Base-by-base conservation (phyloP, 371 early-diverging fungal species). In the Umbelopsis sp. region DNA sequence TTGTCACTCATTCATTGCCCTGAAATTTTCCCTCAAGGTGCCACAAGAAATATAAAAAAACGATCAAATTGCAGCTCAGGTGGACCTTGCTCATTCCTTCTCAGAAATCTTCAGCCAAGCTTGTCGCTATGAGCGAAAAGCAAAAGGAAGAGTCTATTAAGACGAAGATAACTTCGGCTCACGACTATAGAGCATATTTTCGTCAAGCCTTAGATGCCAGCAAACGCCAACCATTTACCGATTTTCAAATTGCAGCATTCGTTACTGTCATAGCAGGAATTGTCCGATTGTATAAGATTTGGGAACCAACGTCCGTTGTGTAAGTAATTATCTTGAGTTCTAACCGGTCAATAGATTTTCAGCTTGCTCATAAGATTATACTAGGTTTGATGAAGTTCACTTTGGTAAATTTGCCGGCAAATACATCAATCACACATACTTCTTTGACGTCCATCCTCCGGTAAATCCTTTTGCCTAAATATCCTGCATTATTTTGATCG, bases 341-440 rank as follows among this genome's bases (percentile, higher is more conserved):
- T 44, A n/a, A 14, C 50, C 46, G 25, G 44, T 8, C 12, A n/a
- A n/a, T 45, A 24, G 16, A 3, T 25, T 2, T 41, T 41, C 5
- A 16, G 29, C 44, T 25, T 46, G 18, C 4, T 38, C 44, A 65
- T 25, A 24, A 22, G 18, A 24, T 12, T 10, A 1, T 63, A 10
- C 7, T 63, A 86, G 86, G 0, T 95, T 95, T 74, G 98, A 98
- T 81, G 99, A 99, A 81, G 99, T 99, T 10, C 99, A 99, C 76
- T 99, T 99, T 88, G 99, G 99, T 65, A 96, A 97, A 77, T 99
- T 98, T 81, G 95, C 97, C n/a, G 87, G 91, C 24, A 93, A 94
- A 75, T 99, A 99, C 75, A 80, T 99, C 38, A 87, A 90, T 6
- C 80, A 94, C 24, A 84, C 86, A 67, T 99, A 96, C 85, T 99